Base-by-base conservation (phyloP, 257 asterid species). In the Solanum rostratum region DNA sequence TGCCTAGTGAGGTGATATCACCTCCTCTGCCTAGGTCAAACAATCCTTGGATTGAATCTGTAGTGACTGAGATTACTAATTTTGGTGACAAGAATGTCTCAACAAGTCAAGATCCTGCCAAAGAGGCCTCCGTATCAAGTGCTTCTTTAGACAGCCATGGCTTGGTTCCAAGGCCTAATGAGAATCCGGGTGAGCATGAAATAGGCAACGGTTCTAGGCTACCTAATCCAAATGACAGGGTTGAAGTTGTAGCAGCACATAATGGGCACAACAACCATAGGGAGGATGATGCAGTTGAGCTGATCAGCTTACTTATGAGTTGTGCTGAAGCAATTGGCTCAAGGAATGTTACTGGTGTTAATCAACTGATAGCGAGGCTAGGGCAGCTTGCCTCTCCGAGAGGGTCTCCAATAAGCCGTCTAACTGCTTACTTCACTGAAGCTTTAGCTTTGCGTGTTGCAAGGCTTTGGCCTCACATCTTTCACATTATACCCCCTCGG, bases 301-400 rank as follows among this genome's bases (percentile, higher is more conserved):
- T 97, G 16, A 87, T 97, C 66, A 89, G 87, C 89, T 89, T 93
- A 81, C 95, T 97, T 3, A 96, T 95, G 88, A 88, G 91, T 81
- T 95, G 99, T 85, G 94, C 86, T 9, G 99, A 95, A 59, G 98
- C 95, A 81, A 90, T 97, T 6, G 86, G 92, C 63, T 85, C 87
- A 0, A 95, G 84, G 78, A 93, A 97, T 88, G 81, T 94, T 24
- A 84, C 97, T 6, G 90, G 89, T 1, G 69, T 92, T 12, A 91
- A 89, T 87, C 97, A 93, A 84, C 90, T 91, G 84, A 91, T 97
- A 14, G 91, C 92, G 27, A 92, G 97, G 80, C 90, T 97, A 3
- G 99, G 99, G 5, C 95, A 93, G 86, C 95, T 94, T n/a, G 97
- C 99, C 30, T 97, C 99, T 50, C 99, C 99, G 1, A 88, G 89